Evolutionary conservation across 495 filamentous ascomycete species (phyloP), one percentile per base, ranked within the genome.

Genomic region (Sabuloglossum arenarium): DNA sequence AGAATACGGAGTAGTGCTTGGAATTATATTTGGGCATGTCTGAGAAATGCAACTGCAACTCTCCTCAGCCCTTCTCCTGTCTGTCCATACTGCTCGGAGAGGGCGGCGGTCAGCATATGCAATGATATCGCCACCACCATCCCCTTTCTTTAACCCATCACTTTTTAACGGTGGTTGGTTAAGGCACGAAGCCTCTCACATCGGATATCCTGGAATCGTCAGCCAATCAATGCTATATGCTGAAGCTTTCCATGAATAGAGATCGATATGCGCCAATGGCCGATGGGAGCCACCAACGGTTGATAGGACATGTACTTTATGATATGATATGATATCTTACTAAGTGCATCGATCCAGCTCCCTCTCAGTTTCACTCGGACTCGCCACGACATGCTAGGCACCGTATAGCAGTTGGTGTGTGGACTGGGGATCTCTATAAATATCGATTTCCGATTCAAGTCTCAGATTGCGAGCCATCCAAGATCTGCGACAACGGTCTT

Each of bases 401-500:
- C 4, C 47, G 3, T 11, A 16, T 51, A 12, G 25, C 19, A n/a
- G 16, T 43, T 5, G 11, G 30, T 5, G 30, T 21, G 16, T 43
- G 39, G 39, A 43, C 1, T 43, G 39, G 47, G 28, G 47, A 51
- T 51, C 24, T 11, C 28, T 51, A 27, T 51, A 51, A 27, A 51
- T 51, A 51, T 28, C 28, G 47, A 29, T 51, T 11, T 19, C 47
- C 23, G 47, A 30, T 51, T 27, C 23, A 19, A 51, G 47, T 27
- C 24, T 30, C 24, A 30, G 24, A 27, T 51, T 51, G 16, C 23
- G 47, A 51, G 47, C 6, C 47, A 51, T n/a, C 23, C 47, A 30
- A 51, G 47, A 51, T 51, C 47, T 51, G 47, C 47, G 47, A 51
- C 47, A 51, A 51, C 47, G 47, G 47, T 51, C 47, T 29, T 51